Percentiles rank a stretch among this genome's conserved stretches.
phyloP scores from a whole-genome alignment of 257 asterid genomes.

The Salvia hispanica region DNA sequence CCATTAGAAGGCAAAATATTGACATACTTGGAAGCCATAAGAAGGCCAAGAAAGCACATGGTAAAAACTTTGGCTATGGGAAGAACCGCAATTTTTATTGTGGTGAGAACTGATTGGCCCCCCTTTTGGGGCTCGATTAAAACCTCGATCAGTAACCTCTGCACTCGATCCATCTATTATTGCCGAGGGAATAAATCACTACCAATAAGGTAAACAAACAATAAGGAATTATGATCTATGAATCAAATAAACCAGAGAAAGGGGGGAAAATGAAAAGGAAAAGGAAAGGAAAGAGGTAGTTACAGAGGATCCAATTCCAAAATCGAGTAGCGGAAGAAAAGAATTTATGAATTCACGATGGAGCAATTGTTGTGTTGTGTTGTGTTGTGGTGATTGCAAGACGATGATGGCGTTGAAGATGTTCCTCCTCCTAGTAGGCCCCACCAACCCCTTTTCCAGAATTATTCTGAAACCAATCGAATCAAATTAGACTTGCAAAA shows the following conservation, averaged over 20 bases:
- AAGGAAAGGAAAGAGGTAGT: neutral
- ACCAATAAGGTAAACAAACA: neutral
- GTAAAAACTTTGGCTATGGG: conserved; percentile 97
- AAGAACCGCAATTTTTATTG: conserved; percentile 83
- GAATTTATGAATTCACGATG: conserved; percentile 12
- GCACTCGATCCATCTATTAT: conserved; percentile 56
- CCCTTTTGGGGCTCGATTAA: conserved; percentile 72
- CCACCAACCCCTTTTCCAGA: neutral
- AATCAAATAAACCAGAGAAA: neutral
- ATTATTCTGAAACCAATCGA: too few relatives aligned
- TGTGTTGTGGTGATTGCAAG: neutral
- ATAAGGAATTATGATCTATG: conserved; percentile 20
- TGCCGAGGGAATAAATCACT: neutral
- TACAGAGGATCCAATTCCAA: conserved; percentile 24
- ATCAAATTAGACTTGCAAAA: too few relatives aligned
- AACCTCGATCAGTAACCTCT: conserved; percentile 61
- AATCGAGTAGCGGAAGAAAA: neutral
- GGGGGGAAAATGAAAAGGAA: neutral
- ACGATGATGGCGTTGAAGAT: neutral
- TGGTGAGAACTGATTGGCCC: conserved; percentile 73
- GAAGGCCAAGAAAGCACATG: conserved; percentile 82
- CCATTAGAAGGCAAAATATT: conserved; percentile 84
- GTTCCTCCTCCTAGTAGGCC: neutral
- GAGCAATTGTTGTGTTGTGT: neutral
- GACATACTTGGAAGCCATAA: conserved; percentile 94